Evolutionary conservation across 2,329 filamentous ascomycete species (phyloP).

Genomic region (Epichloe sibirici): DNA sequence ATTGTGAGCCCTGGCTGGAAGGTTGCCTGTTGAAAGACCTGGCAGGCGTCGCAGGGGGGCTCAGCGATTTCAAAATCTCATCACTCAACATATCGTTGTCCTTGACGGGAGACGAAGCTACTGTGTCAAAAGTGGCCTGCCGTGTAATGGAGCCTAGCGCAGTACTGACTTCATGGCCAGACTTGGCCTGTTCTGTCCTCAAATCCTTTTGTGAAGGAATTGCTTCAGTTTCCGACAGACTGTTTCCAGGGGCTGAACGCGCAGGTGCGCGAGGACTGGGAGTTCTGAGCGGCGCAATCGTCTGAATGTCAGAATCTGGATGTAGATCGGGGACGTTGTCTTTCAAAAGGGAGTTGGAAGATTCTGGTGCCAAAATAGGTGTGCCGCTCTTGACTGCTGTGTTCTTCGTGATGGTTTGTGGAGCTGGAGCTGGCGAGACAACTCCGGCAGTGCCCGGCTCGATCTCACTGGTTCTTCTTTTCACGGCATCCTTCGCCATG

Average conservation of each 20-base stretch:
- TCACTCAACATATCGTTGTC: conserved; percentile 61
- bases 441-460: neutral
- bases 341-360: neutral
- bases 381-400: neutral
- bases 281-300: conserved; percentile 20
- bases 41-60: conserved; percentile 27
- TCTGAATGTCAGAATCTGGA: conserved; percentile 7
- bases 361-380: neutral
- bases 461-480: neutral
- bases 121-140: conserved; percentile 33
- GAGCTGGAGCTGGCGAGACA: neutral
- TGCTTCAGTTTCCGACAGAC: conserved; percentile 7
- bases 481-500: neutral
- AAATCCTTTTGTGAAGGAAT: conserved; percentile 22
- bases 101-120: conserved; percentile 42
- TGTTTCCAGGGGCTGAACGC: neutral
- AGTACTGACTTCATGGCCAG: conserved; percentile 14
- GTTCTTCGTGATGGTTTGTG: neutral
- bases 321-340: conserved; percentile 5
- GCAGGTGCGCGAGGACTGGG: conserved; percentile 16
- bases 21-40: conserved; percentile 8
- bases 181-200: conserved; percentile 17
- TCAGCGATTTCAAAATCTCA: conserved; percentile 62
- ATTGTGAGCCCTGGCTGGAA: conserved; percentile 10
- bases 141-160: conserved; percentile 26